Base-by-base conservation (phyloP, 2,329 filamentous ascomycete species). In the Fusarium musae region DNA sequence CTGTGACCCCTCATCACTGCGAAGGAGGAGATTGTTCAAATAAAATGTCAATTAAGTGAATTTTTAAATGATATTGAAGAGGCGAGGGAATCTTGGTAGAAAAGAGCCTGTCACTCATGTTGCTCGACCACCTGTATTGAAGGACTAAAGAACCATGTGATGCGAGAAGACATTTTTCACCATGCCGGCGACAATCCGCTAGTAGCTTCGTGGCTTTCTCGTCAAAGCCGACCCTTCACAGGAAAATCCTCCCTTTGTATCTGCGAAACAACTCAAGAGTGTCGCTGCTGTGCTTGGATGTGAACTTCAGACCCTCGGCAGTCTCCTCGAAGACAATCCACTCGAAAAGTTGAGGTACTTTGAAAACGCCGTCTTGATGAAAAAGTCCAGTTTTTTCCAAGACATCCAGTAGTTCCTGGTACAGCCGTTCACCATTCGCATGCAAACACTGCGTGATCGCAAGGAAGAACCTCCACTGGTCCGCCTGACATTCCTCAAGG, bases 341-440 rank as follows among this genome's bases (percentile, higher is more conserved):
- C 46, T 49, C 26, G 3, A 49, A n/a, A 49, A n/a, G 19, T 9
- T 9, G 13, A 30, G 28, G 46, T n/a, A 30, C 3, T n/a, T 3
- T 10, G 9, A n/a, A 30, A 2, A n/a, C 2, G 9, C 19, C 28
- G 6, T 11, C 9, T 30, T n/a, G 13, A 16, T 30, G 2, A 5
- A 49, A 30, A 30, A 30, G 28, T 3, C 19, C 13, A 1, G 46
- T 3, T 16, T 16, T 1, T 2, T 49, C 5, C 13, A 49, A 30
- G 15, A 49, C 28, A 6, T 16, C 3, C 0, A 21, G 1, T n/a
- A 49, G 15, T 3, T 49, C 28, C 2, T 9, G 19, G 9, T 30
- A 47, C 8, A n/a, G 1, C 2, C 16, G 19, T n/a, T 30, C 0
- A 6, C 46, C 19, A 15, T 30, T 13, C 3, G 1, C 9, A n/a